Evolutionary conservation across 108 stramenopile genomes (phyloP).

Genomic region (Mayamaea pseudoterrestris): DNA sequence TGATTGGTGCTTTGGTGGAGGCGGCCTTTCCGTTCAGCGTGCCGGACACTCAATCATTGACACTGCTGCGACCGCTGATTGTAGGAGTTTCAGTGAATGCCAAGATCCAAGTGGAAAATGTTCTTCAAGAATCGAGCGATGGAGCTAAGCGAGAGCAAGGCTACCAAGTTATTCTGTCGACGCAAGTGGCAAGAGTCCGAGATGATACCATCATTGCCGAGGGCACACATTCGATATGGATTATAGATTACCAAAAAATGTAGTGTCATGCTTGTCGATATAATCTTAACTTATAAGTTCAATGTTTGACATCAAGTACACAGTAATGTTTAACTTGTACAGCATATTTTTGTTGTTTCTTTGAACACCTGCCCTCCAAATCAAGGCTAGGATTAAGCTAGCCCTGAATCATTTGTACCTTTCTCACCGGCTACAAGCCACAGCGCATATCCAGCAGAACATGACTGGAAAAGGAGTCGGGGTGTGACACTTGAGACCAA

Average conservation of each 20-base stretch:
- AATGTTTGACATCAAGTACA: not conserved
- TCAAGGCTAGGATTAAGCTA: not conserved
- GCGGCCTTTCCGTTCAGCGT: conserved; percentile 31
- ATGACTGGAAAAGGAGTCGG: not conserved
- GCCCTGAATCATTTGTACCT: not conserved
- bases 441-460: not conserved
- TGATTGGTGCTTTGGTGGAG: conserved; percentile 41
- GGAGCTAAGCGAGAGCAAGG: conserved; percentile 7
- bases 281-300: no score
- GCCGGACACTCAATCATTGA: conserved; percentile 11
- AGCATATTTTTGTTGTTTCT: not conserved
- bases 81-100: conserved; percentile 27
- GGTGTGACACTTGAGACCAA: not conserved
- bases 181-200: conserved; percentile 23
- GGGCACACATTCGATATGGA: conserved; percentile 32
- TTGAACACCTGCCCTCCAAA: not conserved
- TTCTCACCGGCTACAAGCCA: not conserved
- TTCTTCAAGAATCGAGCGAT: not conserved
- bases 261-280: no score
- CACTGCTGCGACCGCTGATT: conserved; percentile 31
- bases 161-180: conserved; percentile 21
- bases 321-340: not conserved
- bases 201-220: conserved; percentile 29
- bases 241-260: conserved; percentile 28
- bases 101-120: conserved; percentile 10